Base-by-base conservation (phyloP, 2,329 filamentous ascomycete genomes). In the Plenodomus tracheiphilus region DNA sequence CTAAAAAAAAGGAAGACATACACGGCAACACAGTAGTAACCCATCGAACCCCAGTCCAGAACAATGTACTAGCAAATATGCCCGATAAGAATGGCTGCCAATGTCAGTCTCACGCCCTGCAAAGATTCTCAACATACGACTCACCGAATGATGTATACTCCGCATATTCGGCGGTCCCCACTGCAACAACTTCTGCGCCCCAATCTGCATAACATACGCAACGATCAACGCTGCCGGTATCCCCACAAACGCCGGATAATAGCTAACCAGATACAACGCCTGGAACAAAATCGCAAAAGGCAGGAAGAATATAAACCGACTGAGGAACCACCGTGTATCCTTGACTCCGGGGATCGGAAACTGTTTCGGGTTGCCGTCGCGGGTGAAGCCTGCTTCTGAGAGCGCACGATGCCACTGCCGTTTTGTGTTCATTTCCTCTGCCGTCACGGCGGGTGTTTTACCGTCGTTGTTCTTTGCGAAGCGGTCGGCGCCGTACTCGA, bases 401-500 rank as follows among this genome's bases (percentile, higher is more conserved):
- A 97, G 78, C 5, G 92, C 91, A 58, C 86, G 83, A 59, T 88
- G 86, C 90, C 92, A 97, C 43, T 91, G 85, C 19, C 83, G 80
- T 40, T 83, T 79, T 0, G 91, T 95, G 69, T 94, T 95, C 79
- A 99, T 92, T 71, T 97, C 94, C 60, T 85, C 81, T 1, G 94
- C 93, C 8, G 92, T 95, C 44, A 86, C 82, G 0, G 86, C 83
- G 0, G 94, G 94, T 7, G 91, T 94, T 80, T 99, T 97, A 54
- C 93, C 93, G 39, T 91, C 89, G 45, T 85, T 82, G 21, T 92
- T 97, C 75, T 91, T 88, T 32, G 89, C 91, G 68, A 96, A 97
- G 39, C 94, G 84, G 74, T 99, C 94, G 20, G 92, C 86, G 39
- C 94, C 95, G 71, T 97, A 97, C 76, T 99, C 94, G 60, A 99